Percentiles rank a stretch among this genome's conserved stretches.
phyloP scores from a whole-genome alignment of 495 filamentous ascomycete species.

The Penicillium cataractarum region DNA sequence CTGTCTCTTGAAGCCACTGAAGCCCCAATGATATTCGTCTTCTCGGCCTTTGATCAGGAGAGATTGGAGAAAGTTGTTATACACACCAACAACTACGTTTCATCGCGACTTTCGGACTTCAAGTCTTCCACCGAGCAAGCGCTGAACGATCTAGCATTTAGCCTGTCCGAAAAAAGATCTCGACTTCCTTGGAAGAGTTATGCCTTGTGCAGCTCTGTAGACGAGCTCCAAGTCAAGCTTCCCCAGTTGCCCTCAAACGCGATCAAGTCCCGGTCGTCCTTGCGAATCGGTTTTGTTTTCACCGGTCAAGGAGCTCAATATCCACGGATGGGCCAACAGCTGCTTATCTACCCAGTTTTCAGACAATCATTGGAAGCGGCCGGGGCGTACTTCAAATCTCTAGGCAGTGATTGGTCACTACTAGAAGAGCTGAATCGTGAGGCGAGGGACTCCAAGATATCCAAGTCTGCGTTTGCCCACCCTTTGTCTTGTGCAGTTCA shows the following conservation, averaged over 20 bases:
- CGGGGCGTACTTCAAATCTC: background rate
- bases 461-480: background rate
- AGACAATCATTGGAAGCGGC: background rate
- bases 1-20: background rate
- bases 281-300: background rate
- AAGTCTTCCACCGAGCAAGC: background rate
- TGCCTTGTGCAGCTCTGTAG: background rate
- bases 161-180: background rate
- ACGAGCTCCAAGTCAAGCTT: background rate
- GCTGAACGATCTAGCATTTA: background rate
- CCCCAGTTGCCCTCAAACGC: background rate
- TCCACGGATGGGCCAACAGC: background rate
- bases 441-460: background rate
- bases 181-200: background rate
- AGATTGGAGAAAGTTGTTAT: background rate
- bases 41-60: background rate
- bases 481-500: background rate
- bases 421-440: background rate
- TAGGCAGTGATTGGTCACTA: background rate
- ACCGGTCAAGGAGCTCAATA: background rate
- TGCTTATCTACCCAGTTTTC: background rate
- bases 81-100: background rate
- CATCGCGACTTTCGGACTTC: background rate
- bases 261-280: background rate
- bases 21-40: background rate